phyloP scores from a whole-genome alignment of 192 early-diverging fungal genomes.

The Linderina pennispora region DNA sequence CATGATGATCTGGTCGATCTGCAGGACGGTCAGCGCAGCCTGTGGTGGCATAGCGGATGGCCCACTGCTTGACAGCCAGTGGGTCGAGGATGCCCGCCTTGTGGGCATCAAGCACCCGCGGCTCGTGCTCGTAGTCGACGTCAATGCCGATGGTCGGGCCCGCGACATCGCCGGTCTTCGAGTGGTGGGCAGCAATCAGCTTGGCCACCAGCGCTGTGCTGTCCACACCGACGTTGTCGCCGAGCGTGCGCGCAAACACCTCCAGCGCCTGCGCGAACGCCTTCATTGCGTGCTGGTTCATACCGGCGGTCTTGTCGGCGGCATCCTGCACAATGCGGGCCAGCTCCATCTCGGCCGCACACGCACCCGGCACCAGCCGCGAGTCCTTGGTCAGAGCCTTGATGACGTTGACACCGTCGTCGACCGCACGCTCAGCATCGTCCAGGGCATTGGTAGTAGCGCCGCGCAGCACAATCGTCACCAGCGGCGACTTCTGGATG shows the following conservation, averaged over 20 bases:
- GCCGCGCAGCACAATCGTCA: constrained; percentile 94
- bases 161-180: constrained; percentile 38
- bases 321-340: constrained; percentile 68
- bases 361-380: constrained; percentile 86
- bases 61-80: constrained; percentile 80
- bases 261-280: constrained; percentile 94
- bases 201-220: constrained; percentile 87
- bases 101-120: constrained; percentile 58
- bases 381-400: constrained; percentile 86
- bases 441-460: constrained; percentile 94
- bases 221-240: constrained; percentile 93
- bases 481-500: constrained; percentile 62
- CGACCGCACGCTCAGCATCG: constrained; percentile 94
- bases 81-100: constrained; percentile 73
- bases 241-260: constrained; percentile 89
- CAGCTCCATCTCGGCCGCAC: constrained; percentile 91
- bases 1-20: constrained; percentile 99
- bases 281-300: constrained; percentile 95
- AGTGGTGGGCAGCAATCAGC: constrained; percentile 87
- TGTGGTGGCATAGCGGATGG: constrained; percentile 85
- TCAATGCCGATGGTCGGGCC: constrained; percentile 64
- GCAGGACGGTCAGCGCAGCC: constrained; percentile 86
- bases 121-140: constrained; percentile 59
- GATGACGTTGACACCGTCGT: constrained; percentile 96
- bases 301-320: constrained; percentile 86